Evolutionary conservation across 345 rosid species (phyloP).

Genomic region (Rubroshorea leprosula): DNA sequence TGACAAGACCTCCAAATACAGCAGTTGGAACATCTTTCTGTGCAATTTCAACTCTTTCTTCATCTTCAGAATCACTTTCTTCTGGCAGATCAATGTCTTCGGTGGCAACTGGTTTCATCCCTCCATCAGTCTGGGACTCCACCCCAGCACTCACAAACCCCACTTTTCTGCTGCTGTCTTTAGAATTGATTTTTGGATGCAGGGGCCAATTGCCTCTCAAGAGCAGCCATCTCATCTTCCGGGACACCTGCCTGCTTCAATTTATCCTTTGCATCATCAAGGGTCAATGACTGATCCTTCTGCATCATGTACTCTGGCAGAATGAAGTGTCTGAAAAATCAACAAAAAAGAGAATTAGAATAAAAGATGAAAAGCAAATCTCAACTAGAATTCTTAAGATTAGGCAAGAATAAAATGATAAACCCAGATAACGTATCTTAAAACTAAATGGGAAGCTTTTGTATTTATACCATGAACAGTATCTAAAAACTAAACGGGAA

Average conservation of each 20-base stretch:
- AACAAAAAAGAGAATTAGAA: constrained; percentile 5
- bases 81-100: constrained; percentile 90
- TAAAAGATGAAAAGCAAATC: background rate
- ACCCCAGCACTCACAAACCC: constrained; percentile 95
- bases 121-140: constrained; percentile 53
- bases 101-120: constrained; percentile 25
- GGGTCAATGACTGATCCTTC: constrained; percentile 64
- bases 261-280: constrained; percentile 87
- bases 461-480: background rate
- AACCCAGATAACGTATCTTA: background rate
- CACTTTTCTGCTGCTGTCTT: constrained; percentile 49
- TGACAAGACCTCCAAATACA: constrained; percentile 67
- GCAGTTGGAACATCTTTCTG: constrained; percentile 82
- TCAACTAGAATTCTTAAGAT: background rate
- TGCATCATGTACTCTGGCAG: constrained; percentile 90
- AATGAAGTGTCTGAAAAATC: constrained; percentile 67
- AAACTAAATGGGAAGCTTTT: background rate
- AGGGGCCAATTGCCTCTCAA: constrained; percentile 77
- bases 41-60: constrained; percentile 58
- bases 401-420: constrained; percentile 3
- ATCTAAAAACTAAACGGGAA: background rate
- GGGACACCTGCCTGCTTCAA: constrained; percentile 74
- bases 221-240: constrained; percentile 92
- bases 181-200: constrained; percentile 26
- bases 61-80: constrained; percentile 75